These are phyloP conservation scores for Termitomyces sp. DNA, from an alignment of 768 basidiomycete genomes.

Conservation along the genomic window DNA sequence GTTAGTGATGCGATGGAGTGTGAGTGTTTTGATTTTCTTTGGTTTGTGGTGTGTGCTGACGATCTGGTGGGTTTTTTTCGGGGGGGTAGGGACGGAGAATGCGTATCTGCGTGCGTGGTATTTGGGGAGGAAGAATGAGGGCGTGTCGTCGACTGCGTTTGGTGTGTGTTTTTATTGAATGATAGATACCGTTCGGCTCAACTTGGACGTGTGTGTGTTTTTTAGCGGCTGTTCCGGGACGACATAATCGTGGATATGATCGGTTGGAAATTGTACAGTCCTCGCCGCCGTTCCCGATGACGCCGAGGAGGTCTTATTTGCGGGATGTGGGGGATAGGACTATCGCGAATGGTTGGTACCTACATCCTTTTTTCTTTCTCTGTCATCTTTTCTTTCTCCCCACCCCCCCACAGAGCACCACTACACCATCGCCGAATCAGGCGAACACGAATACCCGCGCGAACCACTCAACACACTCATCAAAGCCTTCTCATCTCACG, in stretches of 20 bases:
- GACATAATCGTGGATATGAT: slow-evolving; percentile 37
- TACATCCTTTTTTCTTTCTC: too few species aligned
- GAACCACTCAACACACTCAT: slow-evolving; percentile 75
- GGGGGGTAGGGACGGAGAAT: slow-evolving; percentile 79
- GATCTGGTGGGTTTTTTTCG: neutral
- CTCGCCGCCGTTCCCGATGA: slow-evolving; percentile 41
- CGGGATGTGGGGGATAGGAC: slow-evolving; percentile 68
- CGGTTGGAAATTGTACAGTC: slow-evolving; percentile 30
- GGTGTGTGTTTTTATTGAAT: too few species aligned
- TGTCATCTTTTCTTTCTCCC: too few species aligned
- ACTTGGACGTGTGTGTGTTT: too few species aligned
- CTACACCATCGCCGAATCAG: slow-evolving; percentile 18
- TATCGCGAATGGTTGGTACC: slow-evolving; percentile 47
- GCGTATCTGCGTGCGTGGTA: slow-evolving; percentile 84
- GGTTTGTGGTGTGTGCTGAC: too few species aligned
- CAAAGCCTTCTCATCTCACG: slow-evolving; percentile 66
- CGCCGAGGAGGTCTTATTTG: slow-evolving; percentile 64
- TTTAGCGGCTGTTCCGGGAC: slow-evolving; percentile 47
- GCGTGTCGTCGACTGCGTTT: slow-evolving; percentile 30
- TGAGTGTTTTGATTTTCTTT: slow-evolving; percentile 28
- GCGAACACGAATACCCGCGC: slow-evolving; percentile 17
- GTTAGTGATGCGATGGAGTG: slow-evolving; percentile 94
- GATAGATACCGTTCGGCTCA: too few species aligned
- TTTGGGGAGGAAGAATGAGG: slow-evolving; percentile 55
- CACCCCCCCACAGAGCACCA: neutral